Percentiles rank a stretch among this genome's conserved stretches.
Evolutionary conservation across 495 filamentous ascomycete genomes (phyloP).

Genomic region (Penicillium antarcticum): DNA sequence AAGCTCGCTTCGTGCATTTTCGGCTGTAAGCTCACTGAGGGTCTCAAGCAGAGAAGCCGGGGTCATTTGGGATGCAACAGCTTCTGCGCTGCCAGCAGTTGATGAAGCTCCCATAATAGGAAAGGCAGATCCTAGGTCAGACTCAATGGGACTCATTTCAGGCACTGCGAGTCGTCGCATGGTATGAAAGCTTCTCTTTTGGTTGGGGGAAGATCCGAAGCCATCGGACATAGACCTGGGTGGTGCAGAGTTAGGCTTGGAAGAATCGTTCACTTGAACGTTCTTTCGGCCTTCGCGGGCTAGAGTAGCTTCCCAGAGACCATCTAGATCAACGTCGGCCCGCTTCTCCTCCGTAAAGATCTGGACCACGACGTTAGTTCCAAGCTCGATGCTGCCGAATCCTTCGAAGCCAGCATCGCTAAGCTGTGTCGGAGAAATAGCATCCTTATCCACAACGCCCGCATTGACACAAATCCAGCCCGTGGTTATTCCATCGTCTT

Average conservation of each 20-base stretch:
- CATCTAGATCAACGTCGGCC: conserved; percentile 77
- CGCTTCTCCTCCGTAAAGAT: conserved; percentile 85
- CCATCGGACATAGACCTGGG: conserved; percentile 17
- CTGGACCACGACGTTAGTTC: conserved; percentile 77
- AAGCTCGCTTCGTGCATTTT: conserved; percentile 31
- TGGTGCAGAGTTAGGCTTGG: conserved; percentile 13
- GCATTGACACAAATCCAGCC: conserved; percentile 96
- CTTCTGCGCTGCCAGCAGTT: not conserved
- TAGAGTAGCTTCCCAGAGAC: conserved; percentile 64
- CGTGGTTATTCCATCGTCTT: conserved; percentile 80
- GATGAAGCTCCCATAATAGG: not conserved
- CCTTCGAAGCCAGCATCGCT: conserved; percentile 57
- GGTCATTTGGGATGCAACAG: conserved; percentile 5
- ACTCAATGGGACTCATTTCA: not conserved
- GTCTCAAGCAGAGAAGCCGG: conserved; percentile 31
- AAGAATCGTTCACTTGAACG: conserved; percentile 11
- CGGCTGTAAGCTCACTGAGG: conserved; percentile 27
- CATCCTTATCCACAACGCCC: conserved; percentile 59
- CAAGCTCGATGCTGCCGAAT: conserved; percentile 61
- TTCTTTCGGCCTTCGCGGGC: conserved; percentile 37
- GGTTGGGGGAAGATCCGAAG: conserved; percentile 10
- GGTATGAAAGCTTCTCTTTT: conserved; percentile 20
- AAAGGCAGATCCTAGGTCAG: not conserved
- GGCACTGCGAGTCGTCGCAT: conserved; percentile 13
- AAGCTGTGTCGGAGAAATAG: conserved; percentile 24